Evolutionary conservation across 352 stramenopile species (phyloP).

Genomic region (Phytophthora chlamydospora): DNA sequence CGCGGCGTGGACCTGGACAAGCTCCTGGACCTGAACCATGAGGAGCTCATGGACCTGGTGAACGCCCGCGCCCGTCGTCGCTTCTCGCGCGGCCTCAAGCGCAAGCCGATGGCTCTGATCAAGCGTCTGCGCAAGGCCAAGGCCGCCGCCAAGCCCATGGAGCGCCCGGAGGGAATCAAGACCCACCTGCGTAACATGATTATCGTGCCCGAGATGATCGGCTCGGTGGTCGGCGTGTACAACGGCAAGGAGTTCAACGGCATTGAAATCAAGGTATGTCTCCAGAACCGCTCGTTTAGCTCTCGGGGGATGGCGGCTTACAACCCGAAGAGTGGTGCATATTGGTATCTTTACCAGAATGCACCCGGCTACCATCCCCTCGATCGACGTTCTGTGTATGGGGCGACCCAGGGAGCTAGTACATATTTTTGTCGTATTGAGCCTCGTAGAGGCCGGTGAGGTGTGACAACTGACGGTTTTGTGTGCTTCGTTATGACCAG

Average conservation of each 20-base stretch:
- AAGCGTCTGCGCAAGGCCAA: conserved; percentile 99
- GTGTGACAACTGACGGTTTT: conserved; percentile 30
- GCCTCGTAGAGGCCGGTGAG: not conserved
- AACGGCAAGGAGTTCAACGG: conserved; percentile 99
- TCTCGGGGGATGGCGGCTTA: conserved; percentile 85
- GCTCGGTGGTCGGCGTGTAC: conserved; percentile 99
- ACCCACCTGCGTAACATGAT: conserved; percentile 99
- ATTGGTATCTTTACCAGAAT: not conserved
- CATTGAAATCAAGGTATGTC: conserved; percentile 99
- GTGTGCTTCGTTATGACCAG: conserved; percentile 35
- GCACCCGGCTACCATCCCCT: conserved; percentile 69
- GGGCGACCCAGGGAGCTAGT: conserved; percentile 84
- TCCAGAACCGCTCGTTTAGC: conserved; percentile 79
- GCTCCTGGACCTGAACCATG: conserved; percentile 98
- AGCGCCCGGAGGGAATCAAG: conserved; percentile 99
- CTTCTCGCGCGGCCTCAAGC: conserved; percentile 99
- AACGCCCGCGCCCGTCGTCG: conserved; percentile 95
- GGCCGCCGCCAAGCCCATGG: conserved; percentile 96
- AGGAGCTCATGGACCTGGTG: conserved; percentile 99
- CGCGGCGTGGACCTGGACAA: conserved; percentile 99
- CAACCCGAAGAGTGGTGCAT: conserved; percentile 72
- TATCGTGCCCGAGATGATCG: conserved; percentile 99
- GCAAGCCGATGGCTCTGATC: conserved; percentile 99
- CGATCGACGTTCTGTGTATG: conserved; percentile 89
- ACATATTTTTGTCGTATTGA: conserved; percentile 10